Conservation (phyloP, 2,329 filamentous ascomycete genomes). For the Alternaria ethzedia region DNA sequence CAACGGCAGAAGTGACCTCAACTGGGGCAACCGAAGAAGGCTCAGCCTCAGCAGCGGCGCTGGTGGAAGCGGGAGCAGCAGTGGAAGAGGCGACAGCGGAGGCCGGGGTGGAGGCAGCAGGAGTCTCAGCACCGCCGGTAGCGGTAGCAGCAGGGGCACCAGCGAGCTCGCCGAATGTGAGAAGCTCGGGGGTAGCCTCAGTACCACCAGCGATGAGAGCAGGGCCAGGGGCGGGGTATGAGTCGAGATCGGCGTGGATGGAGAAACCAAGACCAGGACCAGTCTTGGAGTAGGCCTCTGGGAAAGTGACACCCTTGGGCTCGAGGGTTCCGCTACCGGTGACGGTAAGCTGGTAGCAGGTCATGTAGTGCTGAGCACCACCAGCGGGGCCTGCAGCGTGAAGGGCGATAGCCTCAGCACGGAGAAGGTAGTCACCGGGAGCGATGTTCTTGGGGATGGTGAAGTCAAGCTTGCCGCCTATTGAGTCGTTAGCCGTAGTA, state of each 20-base stretch:
- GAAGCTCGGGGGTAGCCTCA: constrained; percentile 28
- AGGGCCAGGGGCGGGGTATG: constrained; percentile 51
- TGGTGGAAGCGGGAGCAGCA: constrained; percentile 5
- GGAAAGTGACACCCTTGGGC: constrained; percentile 56
- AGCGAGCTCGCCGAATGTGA: constrained; percentile 33
- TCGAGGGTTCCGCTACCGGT: constrained; percentile 42
- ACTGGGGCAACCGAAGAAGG: constrained; percentile 15
- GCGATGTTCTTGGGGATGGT: constrained; percentile 50
- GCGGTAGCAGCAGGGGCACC: constrained; percentile 23
- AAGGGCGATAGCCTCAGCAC: constrained; percentile 55
- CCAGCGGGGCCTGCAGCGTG: constrained; percentile 49
- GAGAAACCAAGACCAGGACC: constrained; percentile 54
- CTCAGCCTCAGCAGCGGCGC: constrained; percentile 7
- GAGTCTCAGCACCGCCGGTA: constrained; percentile 23
- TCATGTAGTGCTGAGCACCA: constrained; percentile 56
- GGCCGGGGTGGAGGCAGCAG: constrained; percentile 22
- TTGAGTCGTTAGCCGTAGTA: background rate
- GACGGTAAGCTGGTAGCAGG: constrained; percentile 54
- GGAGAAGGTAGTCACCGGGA: constrained; percentile 53
- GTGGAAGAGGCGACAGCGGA: constrained; percentile 12
- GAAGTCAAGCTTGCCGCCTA: constrained; percentile 34
- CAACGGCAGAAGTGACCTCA: constrained; percentile 4
- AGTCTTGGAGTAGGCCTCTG: constrained; percentile 50
- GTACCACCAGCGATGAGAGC: constrained; percentile 46
- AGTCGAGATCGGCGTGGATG: constrained; percentile 46